Evolutionary conservation across 768 basidiomycete genomes (phyloP).

Genomic region (Stropharia rugosoannulata): DNA sequence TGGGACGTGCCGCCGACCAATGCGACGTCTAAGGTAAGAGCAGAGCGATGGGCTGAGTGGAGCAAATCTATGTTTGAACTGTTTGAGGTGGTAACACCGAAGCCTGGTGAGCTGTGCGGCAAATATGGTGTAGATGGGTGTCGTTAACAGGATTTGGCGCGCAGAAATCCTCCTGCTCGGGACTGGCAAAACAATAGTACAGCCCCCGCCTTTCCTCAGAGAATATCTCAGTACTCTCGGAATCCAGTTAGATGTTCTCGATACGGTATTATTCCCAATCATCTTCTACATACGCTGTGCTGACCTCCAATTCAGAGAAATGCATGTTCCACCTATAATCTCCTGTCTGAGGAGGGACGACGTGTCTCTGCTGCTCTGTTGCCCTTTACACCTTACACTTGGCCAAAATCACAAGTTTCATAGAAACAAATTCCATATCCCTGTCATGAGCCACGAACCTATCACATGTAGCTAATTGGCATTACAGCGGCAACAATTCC

Average conservation of each 20-base stretch:
- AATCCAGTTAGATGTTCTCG: constrained; percentile 88
- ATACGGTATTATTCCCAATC: constrained; percentile 50
- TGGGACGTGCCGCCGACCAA: constrained; percentile 74
- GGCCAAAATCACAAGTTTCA: constrained; percentile 38
- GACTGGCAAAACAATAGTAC: constrained; percentile 71
- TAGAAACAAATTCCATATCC: no score
- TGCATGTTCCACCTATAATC: constrained; percentile 93
- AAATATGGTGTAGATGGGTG: neutral
- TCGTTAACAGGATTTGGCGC: neutral
- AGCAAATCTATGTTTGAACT: constrained; percentile 69
- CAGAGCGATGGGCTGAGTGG: constrained; percentile 67
- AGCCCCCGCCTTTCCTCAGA: constrained; percentile 67
- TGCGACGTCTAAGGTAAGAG: constrained; percentile 13
- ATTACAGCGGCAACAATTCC: neutral
- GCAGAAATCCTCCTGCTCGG: constrained; percentile 90
- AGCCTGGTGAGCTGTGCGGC: constrained; percentile 66
- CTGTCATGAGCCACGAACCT: no score
- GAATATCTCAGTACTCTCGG: constrained; percentile 72
- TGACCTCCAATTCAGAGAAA: constrained; percentile 56
- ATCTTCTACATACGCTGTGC: neutral
- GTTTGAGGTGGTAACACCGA: constrained; percentile 80
- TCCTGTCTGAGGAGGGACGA: constrained; percentile 90
- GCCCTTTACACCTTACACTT: constrained; percentile 55
- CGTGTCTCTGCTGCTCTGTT: constrained; percentile 90
- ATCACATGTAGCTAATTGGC: neutral